Conservation (phyloP, 495 filamentous ascomycete genomes). For the Aspergillus ostianus region DNA sequence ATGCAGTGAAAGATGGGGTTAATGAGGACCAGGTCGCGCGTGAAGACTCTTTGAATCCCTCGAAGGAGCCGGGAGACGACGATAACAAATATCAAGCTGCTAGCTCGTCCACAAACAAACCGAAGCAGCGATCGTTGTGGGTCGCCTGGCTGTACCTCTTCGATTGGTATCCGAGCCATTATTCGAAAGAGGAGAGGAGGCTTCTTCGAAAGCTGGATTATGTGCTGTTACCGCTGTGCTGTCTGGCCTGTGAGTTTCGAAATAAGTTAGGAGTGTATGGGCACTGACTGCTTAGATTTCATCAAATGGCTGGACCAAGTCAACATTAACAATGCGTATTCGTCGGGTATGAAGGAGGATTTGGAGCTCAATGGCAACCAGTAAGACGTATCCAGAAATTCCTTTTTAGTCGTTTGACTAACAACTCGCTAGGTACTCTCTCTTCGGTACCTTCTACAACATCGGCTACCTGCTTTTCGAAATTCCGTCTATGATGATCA, state of each 20-base stretch:
- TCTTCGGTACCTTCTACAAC: slow-evolving; percentile 23
- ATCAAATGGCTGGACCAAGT: slow-evolving; percentile 22
- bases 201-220: slow-evolving; percentile 22
- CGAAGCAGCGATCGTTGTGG: slow-evolving; percentile 13
- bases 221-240: slow-evolving; percentile 22
- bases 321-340: slow-evolving; percentile 51
- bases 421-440: slow-evolving; percentile 6
- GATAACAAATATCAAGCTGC: background rate
- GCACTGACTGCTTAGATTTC: slow-evolving; percentile 12
- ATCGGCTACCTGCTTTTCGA: slow-evolving; percentile 22
- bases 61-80: slow-evolving; percentile 2
- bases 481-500: slow-evolving; percentile 20
- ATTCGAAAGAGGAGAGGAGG: slow-evolving; percentile 16
- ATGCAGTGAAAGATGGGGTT: no score
- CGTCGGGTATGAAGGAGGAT: slow-evolving; percentile 63
- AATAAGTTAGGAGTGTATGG: background rate
- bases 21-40: no score
- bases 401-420: background rate
- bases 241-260: slow-evolving; percentile 13
- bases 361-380: slow-evolving; percentile 54
- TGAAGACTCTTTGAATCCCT: no score
- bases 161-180: slow-evolving; percentile 22
- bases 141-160: slow-evolving; percentile 20
- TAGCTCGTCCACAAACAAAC: slow-evolving; percentile 5
- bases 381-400: background rate